Conservation (phyloP, 805 yeast genomes). For the Grigorovia jiainica region DNA sequence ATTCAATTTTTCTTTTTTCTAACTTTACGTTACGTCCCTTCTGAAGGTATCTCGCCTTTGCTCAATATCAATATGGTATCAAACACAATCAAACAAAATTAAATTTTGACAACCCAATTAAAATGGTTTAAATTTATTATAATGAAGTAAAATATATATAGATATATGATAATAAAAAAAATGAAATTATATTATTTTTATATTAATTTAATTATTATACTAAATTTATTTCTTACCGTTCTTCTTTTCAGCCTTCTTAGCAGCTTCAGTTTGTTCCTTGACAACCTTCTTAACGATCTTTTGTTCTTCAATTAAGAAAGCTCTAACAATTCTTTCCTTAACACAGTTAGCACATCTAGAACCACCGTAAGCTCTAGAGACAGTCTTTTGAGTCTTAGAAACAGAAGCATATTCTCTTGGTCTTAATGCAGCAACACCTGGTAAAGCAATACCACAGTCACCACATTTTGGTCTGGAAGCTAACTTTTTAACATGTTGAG, state of each 20-base stretch:
- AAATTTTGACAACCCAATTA: not conserved
- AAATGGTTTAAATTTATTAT: not conserved
- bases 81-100: too few species aligned
- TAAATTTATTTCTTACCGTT: slow-evolving; percentile 1
- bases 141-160: not conserved
- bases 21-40: too few species aligned
- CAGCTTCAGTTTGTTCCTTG: slow-evolving; percentile 90
- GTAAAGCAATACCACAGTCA: slow-evolving; percentile 73
- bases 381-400: slow-evolving; percentile 95
- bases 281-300: slow-evolving; percentile 98
- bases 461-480: slow-evolving; percentile 85
- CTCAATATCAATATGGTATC: too few species aligned
- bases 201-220: not conserved
- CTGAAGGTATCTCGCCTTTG: too few species aligned
- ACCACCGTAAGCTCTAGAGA: slow-evolving; percentile 99
- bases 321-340: slow-evolving; percentile 98
- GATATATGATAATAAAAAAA: not conserved
- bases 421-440: slow-evolving; percentile 90
- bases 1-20: too few species aligned
- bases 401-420: slow-evolving; percentile 95
- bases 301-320: slow-evolving; percentile 99
- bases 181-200: not conserved
- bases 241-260: slow-evolving; percentile 48
- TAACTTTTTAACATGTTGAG: slow-evolving; percentile 90
- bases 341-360: slow-evolving; percentile 96